These are phyloP conservation scores for Sisymbrium irio DNA, from an alignment of 345 rosid genomes.

Conservation along the genomic window DNA sequence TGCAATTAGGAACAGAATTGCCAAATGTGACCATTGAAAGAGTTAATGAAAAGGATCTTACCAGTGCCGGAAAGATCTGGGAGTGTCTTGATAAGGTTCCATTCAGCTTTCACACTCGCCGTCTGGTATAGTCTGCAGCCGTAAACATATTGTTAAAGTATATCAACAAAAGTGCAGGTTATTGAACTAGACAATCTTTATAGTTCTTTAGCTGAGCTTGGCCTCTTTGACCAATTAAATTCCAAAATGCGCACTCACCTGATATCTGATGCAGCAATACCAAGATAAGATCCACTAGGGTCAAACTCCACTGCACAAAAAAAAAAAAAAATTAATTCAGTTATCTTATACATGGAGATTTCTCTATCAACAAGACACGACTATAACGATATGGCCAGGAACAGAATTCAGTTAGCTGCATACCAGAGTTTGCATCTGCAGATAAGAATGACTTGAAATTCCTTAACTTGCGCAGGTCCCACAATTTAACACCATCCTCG, in stretches of 20 bases:
- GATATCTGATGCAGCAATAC: conserved; percentile 79
- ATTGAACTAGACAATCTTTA: not conserved
- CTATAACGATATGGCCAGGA: not conserved
- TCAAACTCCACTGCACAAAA: conserved; percentile 82
- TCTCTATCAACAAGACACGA: conserved; percentile 3
- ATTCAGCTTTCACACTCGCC: conserved; percentile 87
- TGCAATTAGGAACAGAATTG: not conserved
- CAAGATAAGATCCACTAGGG: conserved; percentile 84
- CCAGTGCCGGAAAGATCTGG: conserved; percentile 99
- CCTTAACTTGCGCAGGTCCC: conserved; percentile 95
- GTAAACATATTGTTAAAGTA: not conserved
- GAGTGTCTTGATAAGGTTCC: conserved; percentile 82
- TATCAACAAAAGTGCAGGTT: not conserved
- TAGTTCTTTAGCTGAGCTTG: not conserved
- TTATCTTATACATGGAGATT: not conserved
- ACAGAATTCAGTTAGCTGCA: not conserved
- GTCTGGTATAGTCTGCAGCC: conserved; percentile 75
- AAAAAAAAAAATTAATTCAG: not conserved
- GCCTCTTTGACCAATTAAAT: not conserved
- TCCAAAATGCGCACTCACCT: conserved; percentile 42
- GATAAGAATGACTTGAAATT: conserved; percentile 71
- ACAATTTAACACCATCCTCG: conserved; percentile 86
- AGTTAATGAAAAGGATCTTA: conserved; percentile 12
- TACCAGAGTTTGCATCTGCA: conserved; percentile 79
- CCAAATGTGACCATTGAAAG: not conserved